Evolutionary conservation across 495 filamentous ascomycete species (phyloP).

Genomic region (Trichoderma orchidacearum): DNA sequence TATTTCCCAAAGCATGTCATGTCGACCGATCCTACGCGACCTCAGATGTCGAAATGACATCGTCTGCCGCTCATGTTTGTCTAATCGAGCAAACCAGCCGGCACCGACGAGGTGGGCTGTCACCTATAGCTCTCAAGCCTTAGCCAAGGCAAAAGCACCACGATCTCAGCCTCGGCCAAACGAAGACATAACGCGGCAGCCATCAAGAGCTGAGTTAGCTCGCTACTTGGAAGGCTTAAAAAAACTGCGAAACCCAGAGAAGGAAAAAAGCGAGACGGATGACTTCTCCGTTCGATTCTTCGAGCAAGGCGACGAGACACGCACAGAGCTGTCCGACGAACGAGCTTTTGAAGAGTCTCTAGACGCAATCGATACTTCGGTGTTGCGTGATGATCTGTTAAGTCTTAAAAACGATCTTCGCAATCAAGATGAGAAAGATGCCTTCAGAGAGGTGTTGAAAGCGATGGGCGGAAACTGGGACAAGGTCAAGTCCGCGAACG

Average conservation of each 20-base stretch:
- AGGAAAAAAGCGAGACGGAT: background rate
- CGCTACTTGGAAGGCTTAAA: background rate
- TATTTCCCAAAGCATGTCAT: background rate
- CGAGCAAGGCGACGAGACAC: background rate
- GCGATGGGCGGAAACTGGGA: background rate
- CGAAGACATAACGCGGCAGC: background rate
- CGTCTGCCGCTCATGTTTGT: background rate
- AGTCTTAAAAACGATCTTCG: background rate
- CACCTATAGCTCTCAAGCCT: background rate
- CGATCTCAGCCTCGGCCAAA: background rate
- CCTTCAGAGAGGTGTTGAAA: background rate
- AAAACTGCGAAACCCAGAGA: background rate
- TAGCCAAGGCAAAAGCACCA: background rate
- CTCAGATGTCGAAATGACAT: background rate
- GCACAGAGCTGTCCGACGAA: background rate
- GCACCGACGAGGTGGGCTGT: background rate
- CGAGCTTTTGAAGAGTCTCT: background rate
- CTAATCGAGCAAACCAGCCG: background rate
- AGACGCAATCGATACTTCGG: background rate
- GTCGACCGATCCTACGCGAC: background rate
- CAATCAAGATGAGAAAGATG: background rate
- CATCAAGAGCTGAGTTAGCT: background rate
- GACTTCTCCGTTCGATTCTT: slow-evolving; percentile 1
- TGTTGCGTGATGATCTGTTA: background rate
- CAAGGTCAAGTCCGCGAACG: background rate